Base-by-base conservation (phyloP, 495 filamentous ascomycete species). In the Beverwykella pulmonaria region DNA sequence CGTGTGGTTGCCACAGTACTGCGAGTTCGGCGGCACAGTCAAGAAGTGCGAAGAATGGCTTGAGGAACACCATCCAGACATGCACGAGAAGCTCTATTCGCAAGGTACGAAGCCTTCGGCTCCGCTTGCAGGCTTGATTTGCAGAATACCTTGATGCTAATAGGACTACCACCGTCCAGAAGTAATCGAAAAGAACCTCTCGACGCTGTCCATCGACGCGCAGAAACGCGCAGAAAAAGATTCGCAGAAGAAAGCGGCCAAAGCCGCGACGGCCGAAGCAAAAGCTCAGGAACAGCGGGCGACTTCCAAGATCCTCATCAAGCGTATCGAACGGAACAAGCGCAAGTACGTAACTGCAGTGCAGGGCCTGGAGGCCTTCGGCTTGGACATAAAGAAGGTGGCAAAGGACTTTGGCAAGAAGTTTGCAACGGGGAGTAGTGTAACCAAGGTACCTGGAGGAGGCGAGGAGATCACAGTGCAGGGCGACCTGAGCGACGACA, bases 31-130 rank as follows among this genome's bases (percentile, higher is more conserved):
- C 72, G 93, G 90, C 56, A 97, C 93, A n/a, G 86, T 89, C n/a
- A 95, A 92, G 79, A 97, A 96, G 81, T 98, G 94, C 77, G 89
- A 93, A 74, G 91, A 97, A 75, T 98, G 94, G 94, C 83, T 98
- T 12, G 82, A 92, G 71, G 86, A 89, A 49, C 81, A 84, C 46
- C 82, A 96, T 62, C 84, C 88, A 0, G 81, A 84, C 46, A 77
- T 97, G 76, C 92, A 96, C 75, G 76, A 83, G 53, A 81, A 79
- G 67, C 80, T 98, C 75, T 96, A 96, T 80, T 94, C 92, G 47
- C 85, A 89, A 76, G 92, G 92, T 93, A 77, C 64, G 76, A 41
- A 52, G 15, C 39, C 8, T 44, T 44, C 17, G 17, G 17, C 39
- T 12, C 17, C 17, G 17, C 1, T 1, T 47, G 19, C 3, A 2